Conservation (phyloP, 2,329 filamentous ascomycete genomes). For the Rosellinia necatrix region DNA sequence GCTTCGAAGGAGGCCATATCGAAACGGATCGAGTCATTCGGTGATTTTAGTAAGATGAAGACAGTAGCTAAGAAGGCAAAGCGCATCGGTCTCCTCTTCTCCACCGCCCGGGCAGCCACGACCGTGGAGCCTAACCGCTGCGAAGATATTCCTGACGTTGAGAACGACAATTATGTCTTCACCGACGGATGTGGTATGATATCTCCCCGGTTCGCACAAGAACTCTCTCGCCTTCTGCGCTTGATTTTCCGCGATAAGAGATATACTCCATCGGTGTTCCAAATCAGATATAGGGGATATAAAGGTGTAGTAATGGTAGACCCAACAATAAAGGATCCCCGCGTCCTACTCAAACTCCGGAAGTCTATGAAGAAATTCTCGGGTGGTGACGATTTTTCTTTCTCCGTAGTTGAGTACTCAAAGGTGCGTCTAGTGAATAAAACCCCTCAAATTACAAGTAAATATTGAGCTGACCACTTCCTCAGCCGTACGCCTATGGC, state of each 20-base stretch:
- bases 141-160: constrained; percentile 17
- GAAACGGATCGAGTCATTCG: constrained; percentile 11
- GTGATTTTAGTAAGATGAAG: constrained; percentile 14
- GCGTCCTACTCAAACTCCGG: constrained; percentile 7
- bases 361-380: constrained; percentile 22
- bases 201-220: constrained; percentile 6
- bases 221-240: constrained; percentile 8
- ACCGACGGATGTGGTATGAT: constrained; percentile 17
- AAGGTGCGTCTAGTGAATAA: background rate
- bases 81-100: constrained; percentile 16
- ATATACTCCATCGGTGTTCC: constrained; percentile 16
- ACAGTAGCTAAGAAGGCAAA: constrained; percentile 15
- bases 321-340: constrained; percentile 7
- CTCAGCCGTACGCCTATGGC: constrained; percentile 10
- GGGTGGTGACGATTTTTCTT: constrained; percentile 7
- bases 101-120: constrained; percentile 1
- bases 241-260: constrained; percentile 12
- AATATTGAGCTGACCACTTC: background rate
- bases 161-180: constrained; percentile 10
- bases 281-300: constrained; percentile 17
- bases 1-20: constrained; percentile 13
- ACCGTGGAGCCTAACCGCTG: constrained; percentile 6
- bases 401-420: constrained; percentile 11
- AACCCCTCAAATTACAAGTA: background rate
- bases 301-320: constrained; percentile 14